Percentiles rank a stretch among this genome's conserved stretches.
phyloP scores from a whole-genome alignment of 2,329 filamentous ascomycete genomes.

The Xylariomycetidae sp. region DNA sequence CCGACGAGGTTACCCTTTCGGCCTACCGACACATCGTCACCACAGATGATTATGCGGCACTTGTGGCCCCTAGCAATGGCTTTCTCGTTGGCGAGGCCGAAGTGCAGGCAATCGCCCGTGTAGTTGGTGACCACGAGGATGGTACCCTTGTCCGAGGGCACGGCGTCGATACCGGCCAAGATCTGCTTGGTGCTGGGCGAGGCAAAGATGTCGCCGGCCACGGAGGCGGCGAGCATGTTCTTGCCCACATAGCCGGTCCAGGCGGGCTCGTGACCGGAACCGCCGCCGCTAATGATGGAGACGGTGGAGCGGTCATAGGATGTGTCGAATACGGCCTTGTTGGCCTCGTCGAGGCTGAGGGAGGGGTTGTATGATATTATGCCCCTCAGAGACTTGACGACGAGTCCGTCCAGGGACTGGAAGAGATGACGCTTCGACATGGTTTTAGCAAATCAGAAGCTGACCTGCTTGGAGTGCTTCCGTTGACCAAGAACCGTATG shows the following conservation, averaged over 20 bases:
- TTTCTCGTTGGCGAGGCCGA: conserved; percentile 55
- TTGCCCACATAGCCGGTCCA: conserved; percentile 60
- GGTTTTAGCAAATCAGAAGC: conserved; percentile 5
- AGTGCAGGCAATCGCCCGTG: conserved; percentile 60
- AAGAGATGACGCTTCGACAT: conserved; percentile 54
- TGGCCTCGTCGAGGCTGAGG: conserved; percentile 44
- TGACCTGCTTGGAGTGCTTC: no score
- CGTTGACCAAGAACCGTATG: no score
- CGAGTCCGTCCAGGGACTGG: conserved; percentile 47
- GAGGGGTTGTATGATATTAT: conserved; percentile 50
- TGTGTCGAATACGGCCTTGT: conserved; percentile 48
- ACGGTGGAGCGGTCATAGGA: conserved; percentile 39
- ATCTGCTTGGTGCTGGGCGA: conserved; percentile 61
- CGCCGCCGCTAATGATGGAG: conserved; percentile 49
- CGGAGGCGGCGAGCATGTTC: conserved; percentile 58
- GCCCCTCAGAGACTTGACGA: conserved; percentile 46
- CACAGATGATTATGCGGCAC: conserved; percentile 55
- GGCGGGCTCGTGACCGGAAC: conserved; percentile 57
- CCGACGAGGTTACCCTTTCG: conserved; percentile 54
- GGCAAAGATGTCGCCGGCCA: conserved; percentile 60
- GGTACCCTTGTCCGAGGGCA: conserved; percentile 50
- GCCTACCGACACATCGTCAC: conserved; percentile 62
- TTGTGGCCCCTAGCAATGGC: conserved; percentile 49
- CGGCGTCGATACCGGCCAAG: conserved; percentile 50
- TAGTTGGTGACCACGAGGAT: conserved; percentile 63